phyloP scores from a whole-genome alignment of 1,284 basidiomycete genomes.

The Chalciporus sp. region DNA sequence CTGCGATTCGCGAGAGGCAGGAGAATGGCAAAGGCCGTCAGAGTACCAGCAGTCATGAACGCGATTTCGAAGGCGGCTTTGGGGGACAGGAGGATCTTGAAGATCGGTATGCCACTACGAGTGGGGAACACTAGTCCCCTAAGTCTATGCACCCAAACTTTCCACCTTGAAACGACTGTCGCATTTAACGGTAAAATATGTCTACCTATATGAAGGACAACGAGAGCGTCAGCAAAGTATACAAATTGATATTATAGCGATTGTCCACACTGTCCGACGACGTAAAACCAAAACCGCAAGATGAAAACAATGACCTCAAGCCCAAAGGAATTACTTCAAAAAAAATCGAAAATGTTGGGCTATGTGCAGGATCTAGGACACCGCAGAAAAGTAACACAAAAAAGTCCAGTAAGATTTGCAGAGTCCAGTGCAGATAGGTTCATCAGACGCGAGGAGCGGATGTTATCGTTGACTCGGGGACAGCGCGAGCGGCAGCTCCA shows the following conservation, averaged over 20 bases:
- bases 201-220: not conserved
- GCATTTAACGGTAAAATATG: not conserved
- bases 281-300: not conserved
- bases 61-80: slow-evolving; percentile 48
- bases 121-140: slow-evolving; percentile 44
- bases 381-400: slow-evolving; percentile 1
- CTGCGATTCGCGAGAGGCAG: slow-evolving; percentile 12
- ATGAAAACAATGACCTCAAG: not conserved
- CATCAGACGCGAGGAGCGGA: slow-evolving; percentile 1
- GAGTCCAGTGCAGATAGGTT: not conserved
- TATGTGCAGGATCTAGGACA: not conserved
- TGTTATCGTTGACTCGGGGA: slow-evolving; percentile 18
- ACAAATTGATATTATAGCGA: not conserved
- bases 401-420: slow-evolving; percentile 3
- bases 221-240: not conserved
- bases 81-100: slow-evolving; percentile 53
- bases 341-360: not conserved
- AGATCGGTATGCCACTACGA: slow-evolving; percentile 51
- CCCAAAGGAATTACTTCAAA: not conserved
- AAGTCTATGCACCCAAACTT: not conserved
- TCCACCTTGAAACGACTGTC: not conserved
- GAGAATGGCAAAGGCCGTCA: slow-evolving; percentile 1
- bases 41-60: slow-evolving; percentile 2
- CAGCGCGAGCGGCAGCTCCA: slow-evolving; percentile 18
- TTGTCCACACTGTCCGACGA: not conserved